Base-by-base conservation (phyloP, 345 rosid genomes). In the Populus davidiana region DNA sequence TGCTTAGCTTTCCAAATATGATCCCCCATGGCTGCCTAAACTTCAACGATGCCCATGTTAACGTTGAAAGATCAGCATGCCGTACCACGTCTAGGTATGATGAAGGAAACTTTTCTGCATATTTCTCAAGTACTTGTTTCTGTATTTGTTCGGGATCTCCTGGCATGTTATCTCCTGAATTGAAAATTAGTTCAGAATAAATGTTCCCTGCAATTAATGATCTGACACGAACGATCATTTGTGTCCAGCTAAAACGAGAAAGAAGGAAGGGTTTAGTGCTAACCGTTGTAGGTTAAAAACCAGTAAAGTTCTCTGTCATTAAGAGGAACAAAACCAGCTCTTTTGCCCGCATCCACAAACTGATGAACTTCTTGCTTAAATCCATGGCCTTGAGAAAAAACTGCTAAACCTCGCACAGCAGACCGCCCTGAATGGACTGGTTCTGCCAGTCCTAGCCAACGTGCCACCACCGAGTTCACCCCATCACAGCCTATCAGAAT, bases 401-500 rank as follows among this genome's bases (percentile, higher is more conserved):
- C 31, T 29, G 31, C 31, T 29, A 29, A 29, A 29, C 31, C 31
- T 29, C 31, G 31, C 31, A 29, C 31, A 29, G 31, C 31, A 1
- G 31, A 1, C 31, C 31, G 31, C 31, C 31, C 31, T 29, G 31
- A 29, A 29, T 29, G 31, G 31, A 29, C 31, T 2, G 31, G 31
- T 29, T 29, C 31, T 29, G 31, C 31, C 31, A 29, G 31, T 29
- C 31, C 31, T 29, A 29, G 31, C 31, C 31, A 29, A 29, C 31
- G 31, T 29, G 31, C 31, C 31, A 29, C 31, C 31, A 29, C 31
- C 31, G 31, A 29, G 31, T 29, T 29, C 31, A 29, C 31, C 31
- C 31, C 31, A 29, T 29, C 31, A 29, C 31, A 88, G 39, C 90
- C 90, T 27, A 88, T 81, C 76, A 82, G 66, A 8, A 82, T 83